phyloP scores from a whole-genome alignment of 2,329 filamentous ascomycete species.

The Cordyceps militaris region DNA sequence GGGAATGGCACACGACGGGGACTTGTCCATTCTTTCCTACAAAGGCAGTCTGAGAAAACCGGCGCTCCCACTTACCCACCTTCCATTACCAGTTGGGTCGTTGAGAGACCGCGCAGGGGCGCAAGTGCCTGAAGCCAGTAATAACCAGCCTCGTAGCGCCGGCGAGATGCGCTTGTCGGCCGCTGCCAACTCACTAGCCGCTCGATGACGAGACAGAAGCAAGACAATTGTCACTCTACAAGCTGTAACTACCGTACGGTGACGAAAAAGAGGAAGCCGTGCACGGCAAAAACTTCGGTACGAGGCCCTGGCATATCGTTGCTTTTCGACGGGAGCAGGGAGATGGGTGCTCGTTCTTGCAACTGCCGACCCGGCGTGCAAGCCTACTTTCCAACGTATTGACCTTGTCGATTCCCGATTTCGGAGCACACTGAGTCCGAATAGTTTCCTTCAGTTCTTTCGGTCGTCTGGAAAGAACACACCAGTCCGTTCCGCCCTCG shows the following conservation, averaged over 20 bases:
- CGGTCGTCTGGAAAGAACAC: not conserved
- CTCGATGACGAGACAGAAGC: not conserved
- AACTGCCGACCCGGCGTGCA: too few relatives aligned
- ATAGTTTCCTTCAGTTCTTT: not conserved
- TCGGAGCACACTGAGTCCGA: not conserved
- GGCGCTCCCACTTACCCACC: not conserved
- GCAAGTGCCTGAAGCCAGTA: not conserved
- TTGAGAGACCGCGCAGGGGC: not conserved
- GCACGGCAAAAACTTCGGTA: not conserved
- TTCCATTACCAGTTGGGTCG: not conserved
- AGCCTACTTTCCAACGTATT: not conserved
- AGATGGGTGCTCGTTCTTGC: not conserved
- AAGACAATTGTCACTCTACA: slow-evolving; percentile 1
- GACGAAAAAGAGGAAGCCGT: not conserved
- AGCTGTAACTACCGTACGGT: not conserved
- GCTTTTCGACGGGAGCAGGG: not conserved
- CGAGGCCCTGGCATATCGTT: not conserved
- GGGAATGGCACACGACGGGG: not conserved
- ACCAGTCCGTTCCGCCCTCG: not conserved
- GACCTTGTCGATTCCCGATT: not conserved
- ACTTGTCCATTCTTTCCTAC: not conserved
- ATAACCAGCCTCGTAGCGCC: slow-evolving; percentile 3
- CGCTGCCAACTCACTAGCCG: slow-evolving; percentile 8
- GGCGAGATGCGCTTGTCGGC: slow-evolving; percentile 3
- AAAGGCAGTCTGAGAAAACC: not conserved